Base-by-base conservation (phyloP, 208 protist genomes). In the Kentomonas sorsogonicus region DNA sequence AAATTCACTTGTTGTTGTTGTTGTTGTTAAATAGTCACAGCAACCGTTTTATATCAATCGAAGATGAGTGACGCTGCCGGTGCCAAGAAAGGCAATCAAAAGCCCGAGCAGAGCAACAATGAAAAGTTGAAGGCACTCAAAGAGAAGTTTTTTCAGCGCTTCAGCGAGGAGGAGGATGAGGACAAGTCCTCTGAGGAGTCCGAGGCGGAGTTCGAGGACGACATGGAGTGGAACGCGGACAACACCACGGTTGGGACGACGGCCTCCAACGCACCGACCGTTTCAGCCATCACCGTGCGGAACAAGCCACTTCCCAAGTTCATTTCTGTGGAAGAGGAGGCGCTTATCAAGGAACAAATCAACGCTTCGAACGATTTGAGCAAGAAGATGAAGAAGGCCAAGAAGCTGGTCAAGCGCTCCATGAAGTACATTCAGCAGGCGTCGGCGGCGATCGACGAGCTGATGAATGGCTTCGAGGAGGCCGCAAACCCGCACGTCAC, bases 291-390 rank as follows among this genome's bases (percentile, higher is more conserved):
- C 27, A 57, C 71, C 0, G 64, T 72, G 4, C 71, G 71, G 30
- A 77, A 67, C 43, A 51, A 66, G 34, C 63, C 64, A 3, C 56
- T 60, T 0, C 60, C 62, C 2, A 55, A 61, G 44, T 77, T 71
- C 44, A 44, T 77, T 27, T 47, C 44, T 25, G 9, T 72, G 5
- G 65, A 72, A 48, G 71, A 77, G 46, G 71, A 77, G 51, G 61
- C 64, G 44, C 36, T 41, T 2, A 64, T 77, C 41, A 50, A 57
- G 48, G 39, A 1, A 6, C 65, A 77, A 41, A 48, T 67, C 25
- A 77, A 77, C 56, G 64, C 52, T 11, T 52, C 60, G 13, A 72
- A 69, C 16, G 39, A 46, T 6, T 36, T 71, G 20, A 53, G 61
- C 2, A 72, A 68, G 41, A 66, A 67, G 48, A 43, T 69, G 30